Base-by-base conservation (phyloP, 2,329 filamentous ascomycete species). In the Monilinia polystroma region DNA sequence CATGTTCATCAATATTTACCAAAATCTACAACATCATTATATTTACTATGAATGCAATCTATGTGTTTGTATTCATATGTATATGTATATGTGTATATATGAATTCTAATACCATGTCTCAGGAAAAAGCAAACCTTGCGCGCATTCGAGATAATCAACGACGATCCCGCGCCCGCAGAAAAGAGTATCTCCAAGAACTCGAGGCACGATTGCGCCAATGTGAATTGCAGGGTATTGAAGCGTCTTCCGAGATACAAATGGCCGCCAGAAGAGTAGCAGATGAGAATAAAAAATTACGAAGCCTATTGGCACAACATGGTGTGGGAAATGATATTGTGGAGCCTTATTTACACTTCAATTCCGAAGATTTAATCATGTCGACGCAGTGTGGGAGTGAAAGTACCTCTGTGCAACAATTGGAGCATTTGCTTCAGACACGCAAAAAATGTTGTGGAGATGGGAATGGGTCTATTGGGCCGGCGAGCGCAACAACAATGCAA, bases 61-160 rank as follows among this genome's bases (percentile, higher is more conserved):
- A 8, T 35, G 32, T 35, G 7, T 35, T 35, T 7, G 6, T 35
- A 35, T 35, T 35, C 6, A 35, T 23, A 35, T 16, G 23, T 26
- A 20, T 18, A 11, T 23, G 23, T 35, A 35, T 23, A 35, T 16
- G 23, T 26, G 29, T 18, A 11, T 23, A 35, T 2, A 12, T 60
- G 2, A 7, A 51, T 12, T 35, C 51, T 67, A 60, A 67, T 53
- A 18, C 4, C 12, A 62, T 66, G 51, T 66, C 56, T 38, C 59
- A 74, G 71, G 72, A 74, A 68, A 76, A 75, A 70, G 71, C 71
- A 52, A 77, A 78, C 64, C 74, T 77, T 45, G 83, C 85, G 57
- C 87, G 90, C 67, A 88, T 92, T 71, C 85, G 90, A 70, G 88
- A 93, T 73, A 93, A 93, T 73, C 90, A 93, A 76, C 83, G 90